Percentiles rank a stretch among this genome's conserved stretches.
Evolutionary conservation across 768 basidiomycete genomes (phyloP).

Genomic region (Chalciporus piperatus): DNA sequence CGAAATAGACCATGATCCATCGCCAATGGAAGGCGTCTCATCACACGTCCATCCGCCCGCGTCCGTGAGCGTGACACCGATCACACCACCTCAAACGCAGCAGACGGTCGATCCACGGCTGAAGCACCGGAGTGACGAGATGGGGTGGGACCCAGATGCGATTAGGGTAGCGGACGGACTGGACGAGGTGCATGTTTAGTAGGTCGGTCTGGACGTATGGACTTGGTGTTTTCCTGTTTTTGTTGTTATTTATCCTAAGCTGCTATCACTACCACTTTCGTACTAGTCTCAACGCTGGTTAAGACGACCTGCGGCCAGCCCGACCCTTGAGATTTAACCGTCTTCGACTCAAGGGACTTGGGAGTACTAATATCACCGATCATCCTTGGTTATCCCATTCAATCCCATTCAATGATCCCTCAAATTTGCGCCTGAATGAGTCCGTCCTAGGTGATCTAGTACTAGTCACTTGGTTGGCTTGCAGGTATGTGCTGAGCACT

Average conservation of each 20-base stretch:
- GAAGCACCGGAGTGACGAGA: constrained; percentile 30
- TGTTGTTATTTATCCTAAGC: constrained; percentile 19
- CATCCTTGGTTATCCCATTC: too few species aligned
- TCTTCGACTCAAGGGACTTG: too few species aligned
- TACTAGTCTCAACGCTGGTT: background rate
- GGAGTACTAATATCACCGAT: too few species aligned
- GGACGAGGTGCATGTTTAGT: constrained; percentile 20
- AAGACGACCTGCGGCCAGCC: too few species aligned
- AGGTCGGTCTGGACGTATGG: background rate
- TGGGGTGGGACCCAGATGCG: constrained; percentile 25
- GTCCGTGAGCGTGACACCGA: constrained; percentile 31
- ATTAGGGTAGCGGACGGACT: constrained; percentile 14
- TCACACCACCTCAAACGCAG: constrained; percentile 27
- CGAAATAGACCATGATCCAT: constrained; percentile 27
- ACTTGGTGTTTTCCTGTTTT: background rate
- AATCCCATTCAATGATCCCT: too few species aligned
- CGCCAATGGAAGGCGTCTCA: constrained; percentile 33
- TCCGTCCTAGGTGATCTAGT: too few species aligned
- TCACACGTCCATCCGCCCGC: constrained; percentile 24
- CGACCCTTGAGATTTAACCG: too few species aligned
- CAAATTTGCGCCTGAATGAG: too few species aligned
- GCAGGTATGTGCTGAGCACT: too few species aligned
- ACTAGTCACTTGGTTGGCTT: too few species aligned
- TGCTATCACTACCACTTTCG: constrained; percentile 8
- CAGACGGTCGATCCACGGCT: constrained; percentile 27